A percentile compares a stretch with the other conserved stretches of the same genome.
Evolutionary conservation across 345 rosid genomes (phyloP).

Genomic region (Ceriops zippeliana): DNA sequence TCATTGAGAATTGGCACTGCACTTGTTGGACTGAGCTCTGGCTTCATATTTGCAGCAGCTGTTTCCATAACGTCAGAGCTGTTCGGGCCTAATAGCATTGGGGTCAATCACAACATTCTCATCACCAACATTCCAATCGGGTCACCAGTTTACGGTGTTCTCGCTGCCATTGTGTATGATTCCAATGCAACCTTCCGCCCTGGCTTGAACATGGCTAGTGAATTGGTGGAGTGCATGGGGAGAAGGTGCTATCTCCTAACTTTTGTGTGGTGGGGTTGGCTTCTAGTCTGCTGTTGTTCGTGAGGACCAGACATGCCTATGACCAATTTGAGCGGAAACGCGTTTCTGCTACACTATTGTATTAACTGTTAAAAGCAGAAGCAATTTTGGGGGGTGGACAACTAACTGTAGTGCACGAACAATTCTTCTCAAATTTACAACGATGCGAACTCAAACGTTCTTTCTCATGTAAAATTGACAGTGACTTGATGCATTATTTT

Average conservation of each 20-base stretch:
- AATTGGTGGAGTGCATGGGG: constrained; percentile 70
- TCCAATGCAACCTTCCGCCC: constrained; percentile 31
- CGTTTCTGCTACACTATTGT: constrained; percentile 16
- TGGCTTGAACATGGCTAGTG: constrained; percentile 18
- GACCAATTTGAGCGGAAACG: constrained; percentile 64
- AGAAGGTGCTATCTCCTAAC: constrained; percentile 68
- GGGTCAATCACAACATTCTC: constrained; percentile 89
- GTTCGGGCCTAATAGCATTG: constrained; percentile 85
- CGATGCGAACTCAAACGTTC: no score
- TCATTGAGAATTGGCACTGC: constrained; percentile 64
- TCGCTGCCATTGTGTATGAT: constrained; percentile 83
- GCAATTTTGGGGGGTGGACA: no score
- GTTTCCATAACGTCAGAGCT: constrained; percentile 92
- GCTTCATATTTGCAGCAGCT: constrained; percentile 91
- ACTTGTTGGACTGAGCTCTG: constrained; percentile 76
- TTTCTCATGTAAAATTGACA: no score
- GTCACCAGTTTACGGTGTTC: constrained; percentile 71
- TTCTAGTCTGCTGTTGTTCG: constrained; percentile 55
- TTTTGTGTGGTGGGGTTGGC: constrained; percentile 71
- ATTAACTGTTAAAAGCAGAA: no score
- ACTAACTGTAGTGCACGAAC: no score
- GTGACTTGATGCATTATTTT: no score
- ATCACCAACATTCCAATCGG: constrained; percentile 94
- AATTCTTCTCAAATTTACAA: no score
- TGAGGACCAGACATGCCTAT: constrained; percentile 76